Evolutionary conservation across 2,329 filamentous ascomycete species (phyloP), one percentile per base, ranked within the genome.

Genomic region (Dothidotthia symphoricarpi): DNA sequence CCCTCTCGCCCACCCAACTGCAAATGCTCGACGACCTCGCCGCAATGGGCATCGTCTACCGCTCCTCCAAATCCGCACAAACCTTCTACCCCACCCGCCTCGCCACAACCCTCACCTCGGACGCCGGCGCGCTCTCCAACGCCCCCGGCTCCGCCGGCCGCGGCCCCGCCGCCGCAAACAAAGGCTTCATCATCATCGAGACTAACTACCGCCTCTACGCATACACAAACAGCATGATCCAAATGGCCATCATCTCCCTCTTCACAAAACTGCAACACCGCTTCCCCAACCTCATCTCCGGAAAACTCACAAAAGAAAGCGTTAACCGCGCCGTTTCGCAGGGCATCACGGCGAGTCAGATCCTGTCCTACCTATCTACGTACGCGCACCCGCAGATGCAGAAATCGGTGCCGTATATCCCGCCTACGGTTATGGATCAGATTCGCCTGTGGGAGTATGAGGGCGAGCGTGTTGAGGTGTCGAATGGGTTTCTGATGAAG

Each of bases 191-290:
- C 61, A 90, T 98, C 57, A 81, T 98, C 51, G 93, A 98, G 72
- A 98, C 93, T 7, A 98, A 98, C 70, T 97, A 96, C 72, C 86
- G 93, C 16, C 73, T 98, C 53, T 98, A 98, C 71, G 93, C 93
- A 22, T 98, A 98, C 72, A 97, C 94, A 6, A 85, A 86, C 24
- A 95, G 89, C 0, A 88, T 90, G 0, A 80, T 98, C 1, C 91
- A 96, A 67, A 98, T 97, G 49, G 88, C 89, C 36, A 88, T 98
- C 43, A 82, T 98, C 30, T 83, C 85, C 26, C 84, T 98, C 48
- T 98, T 98, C 71, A 81, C 85, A 34, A 85, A 85, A 43, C 82
- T 98, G 37, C 85, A 84, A 55, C 89, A 90, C 67, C 88, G 93
- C 47, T 97, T 95, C 71, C 86, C 88, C 1, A 95, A 95, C 70